Conservation (phyloP, 148 eudicot genomes). For the Fagopyrum tataricum region DNA sequence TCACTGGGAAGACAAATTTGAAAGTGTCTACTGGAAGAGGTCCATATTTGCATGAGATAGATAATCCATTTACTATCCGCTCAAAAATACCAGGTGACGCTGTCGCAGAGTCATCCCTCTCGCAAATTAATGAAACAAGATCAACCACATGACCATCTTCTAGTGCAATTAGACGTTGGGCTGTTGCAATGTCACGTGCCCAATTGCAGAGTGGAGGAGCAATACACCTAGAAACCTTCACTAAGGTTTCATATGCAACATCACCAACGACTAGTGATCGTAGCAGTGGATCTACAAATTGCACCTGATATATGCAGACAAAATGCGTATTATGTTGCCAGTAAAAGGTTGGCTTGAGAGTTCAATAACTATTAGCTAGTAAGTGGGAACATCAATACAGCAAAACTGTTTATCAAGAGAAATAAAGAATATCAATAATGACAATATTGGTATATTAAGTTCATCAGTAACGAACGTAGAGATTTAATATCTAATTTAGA, state of each 20-base stretch:
- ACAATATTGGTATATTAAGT: neutral
- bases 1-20: conserved; percentile 80
- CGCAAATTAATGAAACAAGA: conserved; percentile 42
- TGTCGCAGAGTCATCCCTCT: conserved; percentile 32
- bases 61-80: conserved; percentile 61
- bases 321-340: neutral
- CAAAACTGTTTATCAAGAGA: neutral
- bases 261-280: conserved; percentile 71
- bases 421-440: neutral
- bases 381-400: neutral
- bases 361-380: neutral
- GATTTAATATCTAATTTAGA: neutral
- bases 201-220: conserved; percentile 81
- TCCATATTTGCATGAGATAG: conserved; percentile 71
- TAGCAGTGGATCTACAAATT: conserved; percentile 69
- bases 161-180: conserved; percentile 52
- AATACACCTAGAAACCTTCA: conserved; percentile 80
- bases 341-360: neutral
- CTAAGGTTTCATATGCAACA: conserved; percentile 79
- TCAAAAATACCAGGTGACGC: conserved; percentile 62
- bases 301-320: conserved; percentile 44
- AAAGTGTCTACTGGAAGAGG: conserved; percentile 94
- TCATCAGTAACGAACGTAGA: neutral
- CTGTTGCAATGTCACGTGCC: conserved; percentile 92
- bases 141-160: conserved; percentile 50